These are phyloP conservation scores for Diaporthe longicolla DNA, from an alignment of 2,329 filamentous ascomycete genomes.

Conservation along the genomic window DNA sequence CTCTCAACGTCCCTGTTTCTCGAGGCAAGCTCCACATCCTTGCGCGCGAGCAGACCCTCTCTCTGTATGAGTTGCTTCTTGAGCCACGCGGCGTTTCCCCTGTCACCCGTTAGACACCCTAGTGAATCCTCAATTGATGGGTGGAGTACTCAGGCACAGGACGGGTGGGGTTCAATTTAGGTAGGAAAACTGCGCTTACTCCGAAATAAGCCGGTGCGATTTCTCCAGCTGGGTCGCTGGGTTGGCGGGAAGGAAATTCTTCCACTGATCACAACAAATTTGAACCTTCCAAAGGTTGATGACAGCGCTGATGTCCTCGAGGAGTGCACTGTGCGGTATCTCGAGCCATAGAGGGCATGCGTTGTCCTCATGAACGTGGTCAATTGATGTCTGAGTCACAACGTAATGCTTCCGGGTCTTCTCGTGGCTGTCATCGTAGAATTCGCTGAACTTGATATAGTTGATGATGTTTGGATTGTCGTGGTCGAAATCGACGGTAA, in stretches of 20 bases:
- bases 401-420: conserved; percentile 23
- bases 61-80: conserved; percentile 29
- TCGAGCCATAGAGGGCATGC: conserved; percentile 35
- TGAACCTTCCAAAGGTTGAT: conserved; percentile 19
- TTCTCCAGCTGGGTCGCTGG: conserved; percentile 34
- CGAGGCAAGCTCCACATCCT: neutral
- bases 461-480: conserved; percentile 35
- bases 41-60: neutral
- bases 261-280: conserved; percentile 32
- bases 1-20: neutral
- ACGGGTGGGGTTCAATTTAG: too few relatives aligned
- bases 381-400: conserved; percentile 38
- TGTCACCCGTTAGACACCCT: too few relatives aligned
- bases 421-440: neutral
- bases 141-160: too few relatives aligned
- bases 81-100: conserved; percentile 26
- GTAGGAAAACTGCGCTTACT: too few relatives aligned
- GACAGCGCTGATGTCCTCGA: conserved; percentile 23
- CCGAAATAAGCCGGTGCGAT: neutral
- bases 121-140: too few relatives aligned
- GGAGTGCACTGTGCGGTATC: neutral
- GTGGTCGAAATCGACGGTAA: conserved; percentile 27
- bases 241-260: neutral
- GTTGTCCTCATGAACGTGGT: conserved; percentile 29
- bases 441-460: conserved; percentile 35